Percentiles rank a stretch among this genome's conserved stretches.
These are phyloP conservation scores for Brassica rapa DNA, from an alignment of 345 rosid genomes.

Conservation along the genomic window DNA sequence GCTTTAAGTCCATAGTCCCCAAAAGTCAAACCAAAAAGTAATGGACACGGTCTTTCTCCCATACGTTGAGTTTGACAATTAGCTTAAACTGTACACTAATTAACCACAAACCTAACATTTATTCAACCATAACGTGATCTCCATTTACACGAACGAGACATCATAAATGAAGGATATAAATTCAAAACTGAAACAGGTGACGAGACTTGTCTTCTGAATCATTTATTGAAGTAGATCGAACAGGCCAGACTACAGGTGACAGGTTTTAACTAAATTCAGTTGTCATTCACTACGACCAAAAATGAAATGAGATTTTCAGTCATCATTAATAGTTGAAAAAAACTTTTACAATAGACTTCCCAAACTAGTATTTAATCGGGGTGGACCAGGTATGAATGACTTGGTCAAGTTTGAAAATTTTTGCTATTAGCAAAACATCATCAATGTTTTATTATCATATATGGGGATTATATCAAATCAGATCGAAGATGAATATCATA, in stretches of 20 bases:
- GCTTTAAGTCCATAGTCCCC: neutral
- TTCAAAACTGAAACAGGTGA: neutral
- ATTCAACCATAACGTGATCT: conserved; percentile 2
- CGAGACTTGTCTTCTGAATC: neutral
- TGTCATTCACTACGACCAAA: neutral
- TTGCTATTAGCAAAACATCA: neutral
- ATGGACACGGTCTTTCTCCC: conserved; percentile 15
- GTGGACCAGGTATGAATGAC: neutral
- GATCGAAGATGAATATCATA: conserved; percentile 10
- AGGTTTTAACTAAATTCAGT: neutral
- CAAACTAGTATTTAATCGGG: neutral
- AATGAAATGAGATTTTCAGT: neutral
- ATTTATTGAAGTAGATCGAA: neutral
- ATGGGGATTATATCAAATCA: neutral
- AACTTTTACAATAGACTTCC: neutral
- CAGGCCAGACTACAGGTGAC: neutral
- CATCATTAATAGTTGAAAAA: neutral
- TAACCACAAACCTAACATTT: conserved; percentile 11
- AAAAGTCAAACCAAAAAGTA: conserved; percentile 28
- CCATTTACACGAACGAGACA: conserved; percentile 17
- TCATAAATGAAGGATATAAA: neutral
- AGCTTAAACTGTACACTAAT: conserved; percentile 3
- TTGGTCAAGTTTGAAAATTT: neutral
- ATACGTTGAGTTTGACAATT: conserved; percentile 28
- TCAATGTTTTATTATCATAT: neutral